Percentiles rank a stretch among this genome's conserved stretches.
These are phyloP conservation scores for Croton setiger DNA, from an alignment of 441 rosid genomes.

Conservation along the genomic window DNA sequence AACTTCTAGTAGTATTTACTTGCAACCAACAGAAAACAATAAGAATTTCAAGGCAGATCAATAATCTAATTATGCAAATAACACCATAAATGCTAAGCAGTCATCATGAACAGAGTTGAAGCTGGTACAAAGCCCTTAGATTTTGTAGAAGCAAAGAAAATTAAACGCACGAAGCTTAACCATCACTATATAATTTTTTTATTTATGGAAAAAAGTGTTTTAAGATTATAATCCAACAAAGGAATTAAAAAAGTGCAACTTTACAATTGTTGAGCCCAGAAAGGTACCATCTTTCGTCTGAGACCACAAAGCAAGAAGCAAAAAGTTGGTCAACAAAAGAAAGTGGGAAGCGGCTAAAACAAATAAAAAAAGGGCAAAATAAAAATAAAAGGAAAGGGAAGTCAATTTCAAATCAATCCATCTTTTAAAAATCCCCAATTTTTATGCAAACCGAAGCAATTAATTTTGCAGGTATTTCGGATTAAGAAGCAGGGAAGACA, in stretches of 20 bases:
- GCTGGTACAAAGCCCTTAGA: background rate
- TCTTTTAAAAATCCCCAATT: background rate
- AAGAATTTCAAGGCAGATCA: background rate
- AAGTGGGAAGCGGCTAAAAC: background rate
- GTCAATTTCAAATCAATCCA: background rate
- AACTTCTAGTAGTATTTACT: background rate
- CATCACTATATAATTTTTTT: background rate
- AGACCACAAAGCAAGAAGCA: background rate
- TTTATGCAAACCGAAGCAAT: background rate
- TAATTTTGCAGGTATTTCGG: conserved; percentile 1
- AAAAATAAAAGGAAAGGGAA: background rate
- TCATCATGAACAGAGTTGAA: background rate
- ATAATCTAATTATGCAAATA: background rate
- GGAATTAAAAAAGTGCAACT: conserved; percentile 1
- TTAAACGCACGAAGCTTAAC: background rate
- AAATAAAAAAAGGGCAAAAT: background rate
- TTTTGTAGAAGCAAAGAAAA: background rate
- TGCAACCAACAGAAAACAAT: background rate
- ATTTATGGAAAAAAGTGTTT: background rate
- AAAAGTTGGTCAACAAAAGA: background rate
- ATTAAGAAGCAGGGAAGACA: conserved; percentile 1
- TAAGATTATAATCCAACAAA: background rate
- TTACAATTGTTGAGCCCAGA: background rate
- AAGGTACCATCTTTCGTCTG: conserved; percentile 1
- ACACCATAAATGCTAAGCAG: background rate